Evolutionary conservation across 192 early-diverging fungal genomes (phyloP).

Genomic region (Podila minutissima): DNA sequence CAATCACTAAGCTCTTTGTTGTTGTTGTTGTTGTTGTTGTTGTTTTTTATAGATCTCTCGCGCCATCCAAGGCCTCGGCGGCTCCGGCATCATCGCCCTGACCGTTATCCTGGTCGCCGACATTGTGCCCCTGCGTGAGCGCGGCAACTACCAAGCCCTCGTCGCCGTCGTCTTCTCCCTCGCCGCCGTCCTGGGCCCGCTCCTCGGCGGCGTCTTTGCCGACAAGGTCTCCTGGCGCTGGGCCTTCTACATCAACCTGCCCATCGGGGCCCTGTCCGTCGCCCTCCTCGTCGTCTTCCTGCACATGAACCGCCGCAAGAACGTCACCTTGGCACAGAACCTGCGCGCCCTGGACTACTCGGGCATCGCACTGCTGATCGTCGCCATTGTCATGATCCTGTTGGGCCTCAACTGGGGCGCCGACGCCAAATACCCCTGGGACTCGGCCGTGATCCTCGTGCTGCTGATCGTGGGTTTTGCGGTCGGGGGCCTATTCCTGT

Average conservation of each 20-base stretch:
- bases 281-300: conserved; percentile 30
- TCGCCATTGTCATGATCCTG: conserved; percentile 68
- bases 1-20: neutral
- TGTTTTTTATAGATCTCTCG: conserved; percentile 38
- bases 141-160: conserved; percentile 82
- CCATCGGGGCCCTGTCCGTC: conserved; percentile 64
- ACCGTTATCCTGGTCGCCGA: conserved; percentile 72
- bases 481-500: conserved; percentile 64
- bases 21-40: too few species aligned
- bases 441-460: conserved; percentile 60
- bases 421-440: conserved; percentile 70
- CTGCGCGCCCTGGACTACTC: conserved; percentile 35
- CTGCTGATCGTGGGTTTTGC: conserved; percentile 67
- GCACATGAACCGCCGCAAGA: conserved; percentile 51
- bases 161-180: conserved; percentile 77
- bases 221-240: conserved; percentile 76
- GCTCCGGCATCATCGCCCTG: conserved; percentile 63
- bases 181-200: conserved; percentile 77
- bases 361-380: conserved; percentile 55
- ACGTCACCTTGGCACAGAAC: conserved; percentile 42
- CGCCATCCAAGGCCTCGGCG: conserved; percentile 69
- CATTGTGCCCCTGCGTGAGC: conserved; percentile 64
- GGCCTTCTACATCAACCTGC: conserved; percentile 88
- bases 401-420: conserved; percentile 83
- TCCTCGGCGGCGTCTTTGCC: conserved; percentile 81